These are phyloP conservation scores for Rhodotorula toruloides DNA, from an alignment of 768 basidiomycete species.

Conservation along the genomic window DNA sequence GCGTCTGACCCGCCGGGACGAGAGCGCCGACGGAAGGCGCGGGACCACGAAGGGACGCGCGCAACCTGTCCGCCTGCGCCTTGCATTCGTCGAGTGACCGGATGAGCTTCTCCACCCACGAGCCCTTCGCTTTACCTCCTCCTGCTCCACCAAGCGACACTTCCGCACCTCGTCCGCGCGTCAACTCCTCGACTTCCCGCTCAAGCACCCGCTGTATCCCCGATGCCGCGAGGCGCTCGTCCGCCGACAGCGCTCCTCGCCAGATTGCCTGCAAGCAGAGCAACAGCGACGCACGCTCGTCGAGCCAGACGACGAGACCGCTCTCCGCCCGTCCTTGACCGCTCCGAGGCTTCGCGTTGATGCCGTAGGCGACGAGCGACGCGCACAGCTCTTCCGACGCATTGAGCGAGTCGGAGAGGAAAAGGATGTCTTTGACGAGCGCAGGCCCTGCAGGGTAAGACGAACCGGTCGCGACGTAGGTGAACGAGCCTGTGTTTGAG, in stretches of 20 bases:
- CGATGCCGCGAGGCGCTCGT: constrained; percentile 30
- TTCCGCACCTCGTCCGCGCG: constrained; percentile 25
- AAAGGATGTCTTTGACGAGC: constrained; percentile 72
- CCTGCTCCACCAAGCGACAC: constrained; percentile 1
- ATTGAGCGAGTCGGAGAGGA: constrained; percentile 72
- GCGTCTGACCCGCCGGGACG: constrained; percentile 23
- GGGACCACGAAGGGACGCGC: constrained; percentile 1
- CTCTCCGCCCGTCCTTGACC: constrained; percentile 44
- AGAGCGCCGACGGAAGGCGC: constrained; percentile 11
- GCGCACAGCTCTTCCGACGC: constrained; percentile 78
- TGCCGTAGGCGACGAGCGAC: constrained; percentile 50
- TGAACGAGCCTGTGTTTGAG: constrained; percentile 31
- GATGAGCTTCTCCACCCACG: constrained; percentile 40
- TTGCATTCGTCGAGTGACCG: constrained; percentile 35
- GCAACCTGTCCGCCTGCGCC: constrained; percentile 29
- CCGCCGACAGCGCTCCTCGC: constrained; percentile 29
- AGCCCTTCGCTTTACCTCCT: constrained; percentile 13
- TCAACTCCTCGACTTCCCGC: constrained; percentile 36
- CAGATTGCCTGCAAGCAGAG: constrained; percentile 31
- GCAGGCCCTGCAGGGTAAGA: constrained; percentile 59
- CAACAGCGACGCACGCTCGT: constrained; percentile 24
- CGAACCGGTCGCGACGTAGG: constrained; percentile 40
- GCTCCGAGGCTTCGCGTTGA: constrained; percentile 62
- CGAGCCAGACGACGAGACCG: constrained; percentile 33
- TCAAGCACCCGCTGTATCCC: constrained; percentile 28